phyloP scores from a whole-genome alignment of 768 basidiomycete species.

The Leucosporidium creatinivorum region DNA sequence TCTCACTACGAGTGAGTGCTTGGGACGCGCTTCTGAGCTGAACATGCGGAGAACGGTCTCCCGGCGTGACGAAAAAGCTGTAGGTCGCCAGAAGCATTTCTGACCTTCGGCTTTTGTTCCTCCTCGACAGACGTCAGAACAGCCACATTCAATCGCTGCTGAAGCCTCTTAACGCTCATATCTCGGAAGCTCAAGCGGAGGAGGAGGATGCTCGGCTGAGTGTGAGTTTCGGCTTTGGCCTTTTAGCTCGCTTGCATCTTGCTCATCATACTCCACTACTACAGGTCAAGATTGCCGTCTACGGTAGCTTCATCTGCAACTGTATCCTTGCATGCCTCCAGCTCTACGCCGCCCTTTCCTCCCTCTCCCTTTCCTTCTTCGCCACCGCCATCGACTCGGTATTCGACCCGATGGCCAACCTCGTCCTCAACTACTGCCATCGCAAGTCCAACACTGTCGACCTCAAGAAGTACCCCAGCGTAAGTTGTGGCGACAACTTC shows the following conservation, averaged over 20 bases:
- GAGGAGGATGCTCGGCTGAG: constrained; percentile 59
- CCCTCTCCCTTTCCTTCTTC: constrained; percentile 72
- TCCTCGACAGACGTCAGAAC: constrained; percentile 40
- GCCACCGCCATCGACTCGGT: constrained; percentile 74
- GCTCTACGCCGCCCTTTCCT: constrained; percentile 86
- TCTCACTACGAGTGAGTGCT: constrained; percentile 10
- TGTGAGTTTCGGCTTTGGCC: constrained; percentile 1
- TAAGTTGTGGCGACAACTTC: constrained; percentile 80
- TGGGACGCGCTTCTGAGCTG: no score
- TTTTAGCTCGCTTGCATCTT: not conserved
- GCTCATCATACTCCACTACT: not conserved
- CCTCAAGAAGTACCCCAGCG: constrained; percentile 80
- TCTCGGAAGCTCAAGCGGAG: constrained; percentile 66
- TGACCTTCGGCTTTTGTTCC: no score
- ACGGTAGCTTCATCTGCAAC: constrained; percentile 73
- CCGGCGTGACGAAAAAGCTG: no score
- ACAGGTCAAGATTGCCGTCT: constrained; percentile 81
- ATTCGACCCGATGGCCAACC: constrained; percentile 44
- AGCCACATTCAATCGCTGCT: constrained; percentile 71
- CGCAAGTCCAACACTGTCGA: constrained; percentile 64
- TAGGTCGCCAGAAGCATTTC: no score
- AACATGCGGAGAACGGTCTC: no score
- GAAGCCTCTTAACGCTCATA: constrained; percentile 83
- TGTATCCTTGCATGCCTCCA: constrained; percentile 33
- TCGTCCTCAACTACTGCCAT: constrained; percentile 56